These are phyloP conservation scores for Lichina pygmaea DNA, from an alignment of 495 filamentous ascomycete genomes.

Conservation along the genomic window DNA sequence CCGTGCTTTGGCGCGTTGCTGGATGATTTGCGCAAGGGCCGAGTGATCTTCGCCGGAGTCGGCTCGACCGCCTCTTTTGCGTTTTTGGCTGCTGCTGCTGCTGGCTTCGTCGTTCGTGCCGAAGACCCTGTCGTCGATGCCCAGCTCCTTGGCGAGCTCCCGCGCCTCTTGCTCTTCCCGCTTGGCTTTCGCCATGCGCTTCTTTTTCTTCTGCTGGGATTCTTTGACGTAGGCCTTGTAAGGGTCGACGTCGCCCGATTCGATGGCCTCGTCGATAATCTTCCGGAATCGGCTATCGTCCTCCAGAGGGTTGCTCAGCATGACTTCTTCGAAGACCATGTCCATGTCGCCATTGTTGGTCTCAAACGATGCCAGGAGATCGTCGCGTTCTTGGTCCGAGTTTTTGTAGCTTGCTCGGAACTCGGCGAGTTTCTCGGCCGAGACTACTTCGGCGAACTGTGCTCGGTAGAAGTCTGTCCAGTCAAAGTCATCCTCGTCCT, in stretches of 20 bases:
- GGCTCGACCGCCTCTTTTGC: constrained; percentile 1
- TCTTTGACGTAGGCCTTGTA: constrained; percentile 48
- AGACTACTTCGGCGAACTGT: constrained; percentile 50
- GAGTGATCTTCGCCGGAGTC: neutral
- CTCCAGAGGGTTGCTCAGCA: constrained; percentile 60
- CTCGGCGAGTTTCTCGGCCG: constrained; percentile 34
- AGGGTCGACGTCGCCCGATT: constrained; percentile 28
- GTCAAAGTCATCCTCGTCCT: constrained; percentile 51
- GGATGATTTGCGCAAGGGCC: constrained; percentile 1
- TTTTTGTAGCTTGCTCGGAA: constrained; percentile 56
- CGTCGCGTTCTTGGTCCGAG: constrained; percentile 58
- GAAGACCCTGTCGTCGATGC: constrained; percentile 2
- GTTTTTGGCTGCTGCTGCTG: neutral
- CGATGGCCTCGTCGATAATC: constrained; percentile 65
- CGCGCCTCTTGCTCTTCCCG: constrained; percentile 3
- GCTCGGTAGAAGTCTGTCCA: constrained; percentile 72
- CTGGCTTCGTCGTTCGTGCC: neutral
- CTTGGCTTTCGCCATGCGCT: neutral
- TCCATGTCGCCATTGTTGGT: constrained; percentile 44
- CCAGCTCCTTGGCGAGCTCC: constrained; percentile 1
- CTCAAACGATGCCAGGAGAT: constrained; percentile 51
- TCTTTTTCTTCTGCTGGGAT: constrained; percentile 14
- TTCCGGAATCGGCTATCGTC: constrained; percentile 64
- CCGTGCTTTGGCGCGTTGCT: constrained; percentile 1
- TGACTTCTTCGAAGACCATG: constrained; percentile 48